These are phyloP conservation scores for Dendrobium huoshanense DNA, from an alignment of 106 monocot genomes.

Conservation along the genomic window DNA sequence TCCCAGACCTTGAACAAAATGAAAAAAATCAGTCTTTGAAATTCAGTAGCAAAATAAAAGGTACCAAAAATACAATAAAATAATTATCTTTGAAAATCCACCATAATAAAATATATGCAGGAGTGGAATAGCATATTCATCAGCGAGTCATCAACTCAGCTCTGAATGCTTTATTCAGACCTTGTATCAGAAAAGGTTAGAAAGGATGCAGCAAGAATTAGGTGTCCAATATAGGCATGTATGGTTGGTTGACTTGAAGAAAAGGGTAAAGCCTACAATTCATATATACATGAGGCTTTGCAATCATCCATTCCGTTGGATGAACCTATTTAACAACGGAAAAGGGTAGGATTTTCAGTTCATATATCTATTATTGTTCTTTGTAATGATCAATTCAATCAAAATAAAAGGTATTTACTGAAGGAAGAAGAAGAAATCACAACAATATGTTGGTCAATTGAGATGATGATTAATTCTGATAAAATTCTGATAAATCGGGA, in stretches of 20 bases:
- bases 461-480: neutral
- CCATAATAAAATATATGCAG: neutral
- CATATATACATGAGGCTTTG: neutral
- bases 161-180: neutral
- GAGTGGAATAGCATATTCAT: neutral
- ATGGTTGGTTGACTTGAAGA: neutral
- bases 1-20: constrained; percentile 76
- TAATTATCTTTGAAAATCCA: neutral
- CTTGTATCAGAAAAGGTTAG: neutral
- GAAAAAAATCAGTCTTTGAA: neutral
- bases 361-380: neutral
- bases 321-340: neutral
- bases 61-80: neutral
- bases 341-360: neutral
- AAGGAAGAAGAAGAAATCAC: neutral
- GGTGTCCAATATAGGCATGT: neutral
- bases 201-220: neutral
- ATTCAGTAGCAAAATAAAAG: neutral
- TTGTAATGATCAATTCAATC: neutral
- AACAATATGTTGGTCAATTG: neutral
- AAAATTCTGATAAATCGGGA: too few relatives aligned
- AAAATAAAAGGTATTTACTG: neutral
- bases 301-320: neutral
- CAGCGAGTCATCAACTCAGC: neutral
- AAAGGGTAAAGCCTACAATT: neutral